Conservation (phyloP, 805 yeast species). For the Candida tammaniensis region DNA sequence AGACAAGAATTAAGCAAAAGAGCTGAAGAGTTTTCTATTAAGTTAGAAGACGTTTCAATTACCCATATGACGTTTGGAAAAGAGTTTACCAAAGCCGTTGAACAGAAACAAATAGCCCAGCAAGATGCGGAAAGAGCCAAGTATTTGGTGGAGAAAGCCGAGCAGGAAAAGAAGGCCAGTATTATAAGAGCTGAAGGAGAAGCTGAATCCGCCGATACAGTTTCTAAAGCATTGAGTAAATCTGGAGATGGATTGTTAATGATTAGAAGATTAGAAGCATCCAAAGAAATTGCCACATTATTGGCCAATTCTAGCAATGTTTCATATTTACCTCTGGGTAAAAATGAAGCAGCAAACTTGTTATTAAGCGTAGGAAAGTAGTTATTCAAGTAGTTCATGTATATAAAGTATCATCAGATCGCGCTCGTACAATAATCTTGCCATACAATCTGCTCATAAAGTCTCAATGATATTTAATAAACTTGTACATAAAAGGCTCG, state of each 20-base stretch:
- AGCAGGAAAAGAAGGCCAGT: constrained; percentile 93
- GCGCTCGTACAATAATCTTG: too few relatives aligned
- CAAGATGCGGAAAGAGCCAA: constrained; percentile 98
- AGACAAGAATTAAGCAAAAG: constrained; percentile 80
- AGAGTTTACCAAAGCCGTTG: constrained; percentile 97
- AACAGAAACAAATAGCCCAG: constrained; percentile 98
- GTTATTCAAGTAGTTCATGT: neutral
- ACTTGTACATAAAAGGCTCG: constrained; percentile 6
- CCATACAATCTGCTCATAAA: too few relatives aligned
- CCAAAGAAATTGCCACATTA: constrained; percentile 90
- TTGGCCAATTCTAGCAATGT: constrained; percentile 81
- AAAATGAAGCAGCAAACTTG: constrained; percentile 49
- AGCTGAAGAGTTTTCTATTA: constrained; percentile 86
- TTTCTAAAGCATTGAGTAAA: constrained; percentile 86
- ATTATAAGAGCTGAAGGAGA: constrained; percentile 99
- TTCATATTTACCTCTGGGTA: constrained; percentile 74
- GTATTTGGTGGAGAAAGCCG: constrained; percentile 90
- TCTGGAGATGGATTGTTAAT: constrained; percentile 94
- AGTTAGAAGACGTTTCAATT: constrained; percentile 93
- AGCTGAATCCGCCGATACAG: constrained; percentile 96
- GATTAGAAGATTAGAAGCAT: constrained; percentile 94
- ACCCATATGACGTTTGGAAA: constrained; percentile 97
- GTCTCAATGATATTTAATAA: too few relatives aligned
- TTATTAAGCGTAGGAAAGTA: constrained; percentile 61
- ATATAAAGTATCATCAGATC: too few relatives aligned